Percentiles rank a stretch among this genome's conserved stretches.
These are phyloP conservation scores for Lipomyces mesembrius DNA, from an alignment of 805 yeast genomes.

Conservation along the genomic window DNA sequence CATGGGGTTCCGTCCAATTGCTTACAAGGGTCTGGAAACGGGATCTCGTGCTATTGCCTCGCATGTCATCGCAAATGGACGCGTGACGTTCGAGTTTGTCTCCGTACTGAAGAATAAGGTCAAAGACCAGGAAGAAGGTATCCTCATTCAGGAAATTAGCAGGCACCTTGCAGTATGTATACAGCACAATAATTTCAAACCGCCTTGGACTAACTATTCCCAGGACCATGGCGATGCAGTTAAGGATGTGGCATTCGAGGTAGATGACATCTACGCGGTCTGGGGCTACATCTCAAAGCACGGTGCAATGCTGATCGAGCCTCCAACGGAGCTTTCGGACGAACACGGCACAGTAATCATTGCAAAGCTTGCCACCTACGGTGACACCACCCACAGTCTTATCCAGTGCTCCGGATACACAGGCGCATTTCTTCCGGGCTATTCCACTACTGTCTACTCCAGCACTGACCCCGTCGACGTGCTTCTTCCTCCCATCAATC, in stretches of 20 bases:
- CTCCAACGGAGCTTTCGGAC: slow-evolving; percentile 48
- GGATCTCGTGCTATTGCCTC: slow-evolving; percentile 56
- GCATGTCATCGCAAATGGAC: slow-evolving; percentile 56
- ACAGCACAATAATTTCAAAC: not conserved
- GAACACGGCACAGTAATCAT: slow-evolving; percentile 54
- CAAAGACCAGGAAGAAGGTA: not conserved
- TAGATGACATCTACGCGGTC: slow-evolving; percentile 54
- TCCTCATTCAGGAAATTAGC: slow-evolving; percentile 40
- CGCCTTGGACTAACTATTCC: slow-evolving; percentile 24
- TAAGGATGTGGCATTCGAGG: slow-evolving; percentile 70
- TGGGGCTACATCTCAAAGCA: slow-evolving; percentile 53
- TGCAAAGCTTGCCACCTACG: slow-evolving; percentile 59
- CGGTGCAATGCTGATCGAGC: slow-evolving; percentile 56
- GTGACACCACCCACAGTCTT: slow-evolving; percentile 73
- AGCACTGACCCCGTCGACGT: slow-evolving; percentile 33
- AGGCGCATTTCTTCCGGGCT: slow-evolving; percentile 61
- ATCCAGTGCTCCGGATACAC: slow-evolving; percentile 51
- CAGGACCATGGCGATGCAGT: slow-evolving; percentile 74
- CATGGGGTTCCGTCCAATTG: slow-evolving; percentile 67
- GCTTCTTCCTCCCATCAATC: slow-evolving; percentile 47
- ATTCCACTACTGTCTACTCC: slow-evolving; percentile 28
- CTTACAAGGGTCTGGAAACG: slow-evolving; percentile 70
- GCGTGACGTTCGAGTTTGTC: slow-evolving; percentile 54
- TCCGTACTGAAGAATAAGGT: slow-evolving; percentile 43
- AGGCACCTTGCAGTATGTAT: slow-evolving; percentile 1